A percentile compares a stretch with the other conserved stretches of the same genome.
Conservation (phyloP, 163 green algal genomes). For the Scenedesmus sp. region DNA sequence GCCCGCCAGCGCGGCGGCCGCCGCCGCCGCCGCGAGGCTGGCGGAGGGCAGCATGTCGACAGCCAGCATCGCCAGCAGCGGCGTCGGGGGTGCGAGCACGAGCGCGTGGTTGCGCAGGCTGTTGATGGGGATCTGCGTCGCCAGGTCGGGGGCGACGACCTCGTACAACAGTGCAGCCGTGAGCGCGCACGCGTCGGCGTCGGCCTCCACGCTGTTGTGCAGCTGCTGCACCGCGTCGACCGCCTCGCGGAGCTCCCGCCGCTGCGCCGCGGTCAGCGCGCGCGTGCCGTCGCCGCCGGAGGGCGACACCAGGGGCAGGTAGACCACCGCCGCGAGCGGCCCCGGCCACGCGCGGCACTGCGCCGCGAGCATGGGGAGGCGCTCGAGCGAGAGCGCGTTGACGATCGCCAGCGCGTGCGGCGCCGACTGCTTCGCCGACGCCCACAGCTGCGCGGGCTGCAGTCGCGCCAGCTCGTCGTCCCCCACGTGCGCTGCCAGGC, state of each 20-base stretch:
- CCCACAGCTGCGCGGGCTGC: not conserved
- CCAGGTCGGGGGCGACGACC: no score
- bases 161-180: no score
- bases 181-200: no score
- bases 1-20: not conserved
- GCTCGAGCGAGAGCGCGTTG: not conserved
- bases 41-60: constrained; percentile 5
- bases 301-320: not conserved
- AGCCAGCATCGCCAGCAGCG: constrained; percentile 7
- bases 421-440: not conserved
- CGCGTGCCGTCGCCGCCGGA: no score
- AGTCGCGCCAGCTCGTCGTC: no score
- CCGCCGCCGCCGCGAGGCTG: not conserved
- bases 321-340: not conserved
- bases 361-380: constrained; percentile 4
- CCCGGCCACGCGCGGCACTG: not conserved
- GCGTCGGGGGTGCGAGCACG: constrained; percentile 13
- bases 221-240: no score
- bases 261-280: no score
- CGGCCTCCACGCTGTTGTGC: no score
- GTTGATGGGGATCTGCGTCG: constrained; percentile 2
- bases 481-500: no score
- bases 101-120: constrained; percentile 27
- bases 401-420: not conserved
- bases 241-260: no score